Percentiles rank a stretch among this genome's conserved stretches.
Conservation (phyloP, 2,329 filamentous ascomycete genomes). For the Ophiostoma triangulosporum region DNA sequence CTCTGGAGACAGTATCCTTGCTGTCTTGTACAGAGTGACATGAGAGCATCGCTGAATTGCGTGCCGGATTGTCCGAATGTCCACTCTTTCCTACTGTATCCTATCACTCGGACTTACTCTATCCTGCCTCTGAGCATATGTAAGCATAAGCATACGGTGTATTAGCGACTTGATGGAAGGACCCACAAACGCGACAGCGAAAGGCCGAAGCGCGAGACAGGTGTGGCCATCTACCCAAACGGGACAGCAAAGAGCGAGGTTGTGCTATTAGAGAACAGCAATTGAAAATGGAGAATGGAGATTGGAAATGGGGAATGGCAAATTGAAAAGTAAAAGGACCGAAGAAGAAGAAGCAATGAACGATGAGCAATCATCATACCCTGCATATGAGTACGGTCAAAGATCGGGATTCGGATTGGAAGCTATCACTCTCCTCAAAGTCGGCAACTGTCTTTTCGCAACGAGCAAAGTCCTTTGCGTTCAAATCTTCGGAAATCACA, state of each 20-base stretch:
- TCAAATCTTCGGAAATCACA: too few species aligned
- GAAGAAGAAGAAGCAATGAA: not conserved
- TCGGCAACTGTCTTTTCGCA: too few species aligned
- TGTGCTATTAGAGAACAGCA: not conserved
- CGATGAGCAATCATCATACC: not conserved
- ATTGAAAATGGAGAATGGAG: too few species aligned
- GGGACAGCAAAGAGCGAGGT: not conserved
- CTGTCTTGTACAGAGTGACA: not conserved
- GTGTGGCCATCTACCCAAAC: not conserved
- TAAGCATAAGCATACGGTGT: not conserved
- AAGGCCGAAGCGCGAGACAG: conserved; percentile 13
- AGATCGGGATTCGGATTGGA: not conserved
- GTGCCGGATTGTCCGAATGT: not conserved
- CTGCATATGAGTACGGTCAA: too few species aligned
- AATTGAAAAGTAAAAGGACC: not conserved
- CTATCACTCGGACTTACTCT: not conserved
- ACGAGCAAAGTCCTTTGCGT: too few species aligned
- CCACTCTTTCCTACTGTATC: not conserved
- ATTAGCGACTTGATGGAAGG: not conserved
- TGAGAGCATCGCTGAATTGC: not conserved
- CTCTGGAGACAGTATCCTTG: not conserved
- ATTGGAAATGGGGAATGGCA: too few species aligned
- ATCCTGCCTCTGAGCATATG: not conserved
- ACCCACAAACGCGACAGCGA: conserved; percentile 11
- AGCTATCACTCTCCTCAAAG: not conserved